Evolutionary conservation across 2,329 filamentous ascomycete genomes (phyloP), one percentile per base, ranked within the genome.

Genomic region (Apiospora marii): DNA sequence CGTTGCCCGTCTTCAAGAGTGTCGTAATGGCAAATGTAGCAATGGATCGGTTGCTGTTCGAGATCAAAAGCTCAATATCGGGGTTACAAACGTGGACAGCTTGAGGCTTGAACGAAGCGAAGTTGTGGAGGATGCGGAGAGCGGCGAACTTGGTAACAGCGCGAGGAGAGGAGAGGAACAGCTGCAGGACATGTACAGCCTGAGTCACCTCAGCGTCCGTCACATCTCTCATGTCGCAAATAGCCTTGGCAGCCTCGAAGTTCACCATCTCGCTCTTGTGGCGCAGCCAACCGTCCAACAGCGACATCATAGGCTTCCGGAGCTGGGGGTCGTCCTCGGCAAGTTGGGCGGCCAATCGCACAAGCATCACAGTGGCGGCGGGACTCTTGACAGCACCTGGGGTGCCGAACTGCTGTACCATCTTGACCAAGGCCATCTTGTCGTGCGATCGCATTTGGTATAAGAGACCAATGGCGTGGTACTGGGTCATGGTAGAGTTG

Each of bases 221-320:
- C 67, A 98, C 93, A 82, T 98, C 95, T 76, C 93, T 91, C 89
- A 98, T 93, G 78, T 97, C 94, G 85, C 95, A 97, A 79, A 99
- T 98, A 70, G 96, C 96, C 88, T 98, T 98, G 75, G 96, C 96
- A 71, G 96, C 96, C 85, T 99, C 96, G 78, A 99, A 98, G 87
- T 98, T 98, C 85, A 99, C 95, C 94, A 98, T 97, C 83, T 98
- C 96, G 84, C 95, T 97, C 92, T 99, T 98, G 85, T 98, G 96
- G 82, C 95, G 91, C 83, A 99, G 86, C 96, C 96, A 98, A 80
- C 95, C 94, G 82, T 98, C 96, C 79, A 99, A 90, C 77, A 99
- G 90, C 84, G 95, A 92, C 90, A 98, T 96, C 96, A 99, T 99
- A 73, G 95, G 95, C 86, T 94, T 97, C 78, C 96, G 89, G 80